These are phyloP conservation scores for Isatis lusitanica DNA, from an alignment of 441 rosid species.

Conservation along the genomic window DNA sequence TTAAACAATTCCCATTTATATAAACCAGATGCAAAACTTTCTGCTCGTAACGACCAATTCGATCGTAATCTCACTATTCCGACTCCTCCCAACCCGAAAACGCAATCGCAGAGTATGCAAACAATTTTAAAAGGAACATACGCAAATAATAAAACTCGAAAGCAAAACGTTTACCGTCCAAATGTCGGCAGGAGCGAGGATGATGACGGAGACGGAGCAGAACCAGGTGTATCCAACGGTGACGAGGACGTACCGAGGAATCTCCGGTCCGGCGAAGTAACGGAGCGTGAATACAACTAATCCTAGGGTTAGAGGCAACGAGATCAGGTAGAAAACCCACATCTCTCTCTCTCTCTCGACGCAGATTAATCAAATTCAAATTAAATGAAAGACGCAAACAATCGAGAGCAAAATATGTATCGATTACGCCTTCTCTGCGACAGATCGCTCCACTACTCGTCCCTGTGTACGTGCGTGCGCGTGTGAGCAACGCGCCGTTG, in stretches of 20 bases:
- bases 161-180: slow-evolving; percentile 55
- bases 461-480: slow-evolving; percentile 2
- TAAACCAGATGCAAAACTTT: background rate
- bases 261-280: slow-evolving; percentile 93
- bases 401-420: background rate
- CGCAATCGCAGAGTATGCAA: background rate
- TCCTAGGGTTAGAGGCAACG: slow-evolving; percentile 92
- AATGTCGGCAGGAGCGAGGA: slow-evolving; percentile 98
- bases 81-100: background rate
- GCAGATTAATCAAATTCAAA: background rate
- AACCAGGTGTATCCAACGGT: slow-evolving; percentile 98
- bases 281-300: slow-evolving; percentile 75
- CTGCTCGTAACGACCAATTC: background rate
- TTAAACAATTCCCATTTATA: background rate
- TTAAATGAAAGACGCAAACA: background rate
- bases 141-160: background rate
- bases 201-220: slow-evolving; percentile 92
- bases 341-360: slow-evolving; percentile 42
- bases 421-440: slow-evolving; percentile 6
- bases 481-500: slow-evolving; percentile 26
- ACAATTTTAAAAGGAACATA: background rate
- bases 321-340: slow-evolving; percentile 99
- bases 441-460: slow-evolving; percentile 29
- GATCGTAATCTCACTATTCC: background rate
- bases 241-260: slow-evolving; percentile 83